Base-by-base conservation (phyloP, 768 basidiomycete genomes). In the Boletus rubropictus region DNA sequence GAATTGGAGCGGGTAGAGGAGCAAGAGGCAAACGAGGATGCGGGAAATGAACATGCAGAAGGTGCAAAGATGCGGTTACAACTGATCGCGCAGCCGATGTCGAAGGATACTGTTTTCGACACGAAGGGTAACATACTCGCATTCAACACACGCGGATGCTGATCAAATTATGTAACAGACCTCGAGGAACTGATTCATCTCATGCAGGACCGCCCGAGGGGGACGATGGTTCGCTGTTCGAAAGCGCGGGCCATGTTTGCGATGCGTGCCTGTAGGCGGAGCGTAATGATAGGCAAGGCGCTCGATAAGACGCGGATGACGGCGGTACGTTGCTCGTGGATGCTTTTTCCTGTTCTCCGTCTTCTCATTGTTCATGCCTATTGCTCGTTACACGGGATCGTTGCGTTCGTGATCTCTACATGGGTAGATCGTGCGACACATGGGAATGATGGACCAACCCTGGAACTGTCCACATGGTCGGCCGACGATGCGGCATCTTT, bases 211-310 rank as follows among this genome's bases (percentile, higher is more conserved):
- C 73, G 77, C 7, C 84, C 91, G 0, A 65, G 73, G 0, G 88
- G 89, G 2, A 80, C 84, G 57, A 87, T 91, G 79, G 89, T 96
- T 0, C 76, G 96, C 18, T 96, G 92, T 60, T 86, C 86, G 14
- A 98, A 98, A 65, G 91, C 89, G 14, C 78, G 93, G 14, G 76
- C 83, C 5, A 97, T 99, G 94, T 97, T 99, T 61, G 96, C 96
- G 0, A 89, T 84, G 78, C 79, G 94, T 29, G 96, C 96, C 0
- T 99, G 96, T 67, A 66, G 95, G 53, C 93, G 89, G 71, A 97
- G 93, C 65, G 84, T 96, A 34, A 99, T 98, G 96, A 76, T 97
- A 36, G 94, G 96, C 4, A 89, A 80, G 71, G 74, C 92, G 10
- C 72, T 98, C 50, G 91, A 77, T 31, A 72, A 67, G 49, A 65